These are phyloP conservation scores for Clonostachys rosea DNA, from an alignment of 2,329 filamentous ascomycete species.

Conservation along the genomic window DNA sequence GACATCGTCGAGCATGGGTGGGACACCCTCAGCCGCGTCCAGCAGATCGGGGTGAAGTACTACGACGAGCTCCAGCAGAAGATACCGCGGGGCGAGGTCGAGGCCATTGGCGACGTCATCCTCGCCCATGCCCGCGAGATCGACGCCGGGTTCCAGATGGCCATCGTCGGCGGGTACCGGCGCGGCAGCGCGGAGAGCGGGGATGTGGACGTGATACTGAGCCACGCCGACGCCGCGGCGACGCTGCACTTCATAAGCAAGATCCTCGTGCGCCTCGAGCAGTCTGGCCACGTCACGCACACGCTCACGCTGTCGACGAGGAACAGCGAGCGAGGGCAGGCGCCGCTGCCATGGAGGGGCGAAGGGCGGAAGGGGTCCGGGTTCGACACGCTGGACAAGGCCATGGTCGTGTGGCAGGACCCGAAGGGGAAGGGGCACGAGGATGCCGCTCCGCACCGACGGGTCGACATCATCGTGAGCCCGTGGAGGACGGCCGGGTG, in stretches of 20 bases:
- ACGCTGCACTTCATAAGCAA: conserved; percentile 68
- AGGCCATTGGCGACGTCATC: conserved; percentile 60
- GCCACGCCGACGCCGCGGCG: conserved; percentile 65
- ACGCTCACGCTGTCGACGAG: conserved; percentile 67
- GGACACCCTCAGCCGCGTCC: conserved; percentile 67
- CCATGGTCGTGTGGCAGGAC: conserved; percentile 82
- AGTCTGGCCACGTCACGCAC: conserved; percentile 70
- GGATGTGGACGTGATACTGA: conserved; percentile 84
- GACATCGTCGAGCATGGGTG: conserved; percentile 84
- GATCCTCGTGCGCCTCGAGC: conserved; percentile 69
- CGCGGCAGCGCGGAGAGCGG: conserved; percentile 69
- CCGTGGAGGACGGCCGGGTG: conserved; percentile 89
- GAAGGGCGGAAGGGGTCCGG: conserved; percentile 41
- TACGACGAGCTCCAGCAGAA: conserved; percentile 77
- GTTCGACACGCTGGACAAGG: conserved; percentile 89
- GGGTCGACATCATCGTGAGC: conserved; percentile 88
- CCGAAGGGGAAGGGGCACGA: too few species aligned
- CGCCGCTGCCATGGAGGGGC: conserved; percentile 48
- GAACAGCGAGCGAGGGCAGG: conserved; percentile 69
- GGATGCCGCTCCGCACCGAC: conserved; percentile 52
- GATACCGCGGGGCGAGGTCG: conserved; percentile 71
- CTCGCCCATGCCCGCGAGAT: conserved; percentile 62
- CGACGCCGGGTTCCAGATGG: conserved; percentile 47
- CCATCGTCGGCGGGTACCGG: conserved; percentile 76
- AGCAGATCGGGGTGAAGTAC: conserved; percentile 92